These are phyloP conservation scores for Gnaphalium uliginosum DNA, from an alignment of 129 eudicot genomes.

Conservation along the genomic window DNA sequence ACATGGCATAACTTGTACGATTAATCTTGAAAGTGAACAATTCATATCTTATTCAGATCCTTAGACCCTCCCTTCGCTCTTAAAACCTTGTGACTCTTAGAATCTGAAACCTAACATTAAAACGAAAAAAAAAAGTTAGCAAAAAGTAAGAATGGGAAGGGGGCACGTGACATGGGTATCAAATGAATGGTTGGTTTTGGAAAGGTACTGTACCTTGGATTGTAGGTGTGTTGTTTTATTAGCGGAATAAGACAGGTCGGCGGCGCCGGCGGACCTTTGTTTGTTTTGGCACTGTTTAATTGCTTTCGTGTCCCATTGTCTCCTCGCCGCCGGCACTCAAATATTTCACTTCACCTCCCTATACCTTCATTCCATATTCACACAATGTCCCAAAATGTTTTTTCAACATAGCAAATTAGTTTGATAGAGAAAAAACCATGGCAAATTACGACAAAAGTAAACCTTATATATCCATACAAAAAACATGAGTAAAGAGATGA, in stretches of 20 bases:
- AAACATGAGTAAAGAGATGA: too few relatives aligned
- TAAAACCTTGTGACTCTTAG: too few relatives aligned
- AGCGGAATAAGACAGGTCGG: constrained; percentile 29
- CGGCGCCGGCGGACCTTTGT: constrained; percentile 32
- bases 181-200: constrained; percentile 28
- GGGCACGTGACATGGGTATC: constrained; percentile 4
- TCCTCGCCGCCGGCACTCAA: constrained; percentile 33
- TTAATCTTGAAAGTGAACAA: too few relatives aligned
- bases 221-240: constrained; percentile 24
- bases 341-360: constrained; percentile 6
- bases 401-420: neutral
- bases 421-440: too few relatives aligned
- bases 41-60: too few relatives aligned
- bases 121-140: too few relatives aligned
- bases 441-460: neutral
- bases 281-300: neutral
- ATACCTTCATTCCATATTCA: neutral
- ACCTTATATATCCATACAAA: too few relatives aligned
- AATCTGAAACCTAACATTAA: too few relatives aligned
- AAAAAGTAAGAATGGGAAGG: too few relatives aligned
- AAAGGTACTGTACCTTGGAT: constrained; percentile 30
- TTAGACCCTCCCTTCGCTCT: too few relatives aligned
- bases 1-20: too few relatives aligned
- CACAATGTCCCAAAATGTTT: neutral
- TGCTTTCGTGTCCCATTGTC: constrained; percentile 34